A percentile compares a stretch with the other conserved stretches of the same genome.
phyloP scores from a whole-genome alignment of 2,329 filamentous ascomycete genomes.

The Cladosporium sp. region DNA sequence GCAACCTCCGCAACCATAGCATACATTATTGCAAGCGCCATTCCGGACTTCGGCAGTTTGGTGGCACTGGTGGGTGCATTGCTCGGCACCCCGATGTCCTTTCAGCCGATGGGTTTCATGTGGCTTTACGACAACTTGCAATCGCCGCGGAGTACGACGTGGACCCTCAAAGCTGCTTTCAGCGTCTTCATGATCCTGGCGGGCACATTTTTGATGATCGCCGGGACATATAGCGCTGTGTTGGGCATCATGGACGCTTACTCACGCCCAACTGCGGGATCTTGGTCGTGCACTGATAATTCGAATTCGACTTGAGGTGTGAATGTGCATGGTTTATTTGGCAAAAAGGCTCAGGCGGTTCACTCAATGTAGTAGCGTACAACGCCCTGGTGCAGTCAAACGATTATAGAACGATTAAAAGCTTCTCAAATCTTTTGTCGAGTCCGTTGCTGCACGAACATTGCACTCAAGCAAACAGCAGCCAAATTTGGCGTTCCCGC shows the following conservation, averaged over 20 bases:
- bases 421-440: too few relatives aligned
- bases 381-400: too few relatives aligned
- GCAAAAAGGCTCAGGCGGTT: too few relatives aligned
- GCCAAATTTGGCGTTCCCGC: neutral
- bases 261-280: constrained; percentile 11
- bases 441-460: too few relatives aligned
- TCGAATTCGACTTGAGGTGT: neutral
- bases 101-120: constrained; percentile 36
- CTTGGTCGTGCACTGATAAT: neutral
- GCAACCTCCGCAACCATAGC: constrained; percentile 36
- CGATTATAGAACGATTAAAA: too few relatives aligned
- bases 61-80: constrained; percentile 22
- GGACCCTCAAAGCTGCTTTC: constrained; percentile 15
- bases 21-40: constrained; percentile 46
- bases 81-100: constrained; percentile 21
- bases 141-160: constrained; percentile 8
- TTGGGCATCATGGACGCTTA: constrained; percentile 38
- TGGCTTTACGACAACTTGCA: constrained; percentile 40
- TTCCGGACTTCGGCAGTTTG: constrained; percentile 28
- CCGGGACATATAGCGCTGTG: constrained; percentile 42
- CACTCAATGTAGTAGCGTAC: too few relatives aligned
- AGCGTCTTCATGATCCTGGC: constrained; percentile 30
- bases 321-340: too few relatives aligned
- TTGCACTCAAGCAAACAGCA: neutral
- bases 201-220: constrained; percentile 40